Evolutionary conservation across 2,329 filamentous ascomycete genomes (phyloP).

Genomic region (Dryadomyces quercus-mongolicae): DNA sequence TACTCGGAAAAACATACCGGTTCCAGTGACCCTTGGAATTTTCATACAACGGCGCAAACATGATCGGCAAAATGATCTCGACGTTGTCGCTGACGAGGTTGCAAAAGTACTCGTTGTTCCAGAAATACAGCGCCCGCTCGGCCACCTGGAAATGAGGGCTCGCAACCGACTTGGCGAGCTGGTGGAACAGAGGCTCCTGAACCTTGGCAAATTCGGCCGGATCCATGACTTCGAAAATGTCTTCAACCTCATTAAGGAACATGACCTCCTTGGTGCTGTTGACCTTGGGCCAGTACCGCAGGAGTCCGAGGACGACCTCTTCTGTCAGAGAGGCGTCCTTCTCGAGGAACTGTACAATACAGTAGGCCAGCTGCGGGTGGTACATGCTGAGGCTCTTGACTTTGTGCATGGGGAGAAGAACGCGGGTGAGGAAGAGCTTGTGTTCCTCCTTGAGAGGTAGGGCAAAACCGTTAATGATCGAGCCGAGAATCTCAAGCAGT

Average conservation of each 20-base stretch:
- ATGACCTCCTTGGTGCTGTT: slow-evolving; percentile 99
- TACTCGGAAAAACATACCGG: slow-evolving; percentile 39
- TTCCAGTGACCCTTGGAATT: slow-evolving; percentile 99
- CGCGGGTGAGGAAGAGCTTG: slow-evolving; percentile 91
- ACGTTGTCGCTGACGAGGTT: slow-evolving; percentile 98
- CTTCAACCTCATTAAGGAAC: slow-evolving; percentile 98
- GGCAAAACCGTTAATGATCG: slow-evolving; percentile 98
- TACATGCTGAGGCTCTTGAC: slow-evolving; percentile 99
- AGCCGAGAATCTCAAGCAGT: slow-evolving; percentile 88
- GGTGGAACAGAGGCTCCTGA: slow-evolving; percentile 93
- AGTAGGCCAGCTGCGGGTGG: slow-evolving; percentile 94
- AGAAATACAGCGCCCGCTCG: slow-evolving; percentile 94
- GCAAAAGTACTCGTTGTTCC: slow-evolving; percentile 99
- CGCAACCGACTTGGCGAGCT: slow-evolving; percentile 93
- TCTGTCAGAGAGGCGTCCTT: slow-evolving; percentile 96
- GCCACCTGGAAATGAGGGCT: slow-evolving; percentile 99
- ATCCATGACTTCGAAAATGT: slow-evolving; percentile 99
- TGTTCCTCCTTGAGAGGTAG: slow-evolving; percentile 96
- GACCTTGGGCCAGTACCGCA: slow-evolving; percentile 97
- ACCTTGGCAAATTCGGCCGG: slow-evolving; percentile 97
- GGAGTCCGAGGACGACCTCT: slow-evolving; percentile 88
- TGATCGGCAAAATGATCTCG: slow-evolving; percentile 94
- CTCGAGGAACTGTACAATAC: slow-evolving; percentile 96
- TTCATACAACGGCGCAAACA: slow-evolving; percentile 97
- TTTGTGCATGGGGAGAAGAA: slow-evolving; percentile 89